phyloP scores from a whole-genome alignment of 805 yeast genomes.

The Candida pini region DNA sequence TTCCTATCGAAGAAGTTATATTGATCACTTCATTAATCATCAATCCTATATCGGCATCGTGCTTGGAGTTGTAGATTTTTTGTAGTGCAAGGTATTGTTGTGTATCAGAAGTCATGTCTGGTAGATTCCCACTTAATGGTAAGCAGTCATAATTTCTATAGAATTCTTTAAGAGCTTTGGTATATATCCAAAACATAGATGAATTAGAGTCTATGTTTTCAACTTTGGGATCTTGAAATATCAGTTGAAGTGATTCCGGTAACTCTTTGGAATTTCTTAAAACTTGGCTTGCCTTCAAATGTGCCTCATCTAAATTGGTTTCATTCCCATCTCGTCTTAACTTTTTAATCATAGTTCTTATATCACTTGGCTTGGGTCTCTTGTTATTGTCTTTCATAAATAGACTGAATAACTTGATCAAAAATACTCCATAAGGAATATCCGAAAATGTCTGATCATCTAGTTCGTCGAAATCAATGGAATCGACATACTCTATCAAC shows the following conservation, averaged over 20 bases:
- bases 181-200: conserved; percentile 56
- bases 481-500: conserved; percentile 42
- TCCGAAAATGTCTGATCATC: conserved; percentile 47
- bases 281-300: conserved; percentile 40
- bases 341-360: conserved; percentile 12
- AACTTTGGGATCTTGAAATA: conserved; percentile 23
- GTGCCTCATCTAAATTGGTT: conserved; percentile 29
- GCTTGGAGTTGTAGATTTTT: conserved; percentile 50
- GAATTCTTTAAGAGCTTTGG: conserved; percentile 49
- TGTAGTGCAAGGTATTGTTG: conserved; percentile 53
- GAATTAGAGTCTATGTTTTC: conserved; percentile 18
- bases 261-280: conserved; percentile 32
- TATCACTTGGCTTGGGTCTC: conserved; percentile 17
- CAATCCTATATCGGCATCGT: conserved; percentile 42
- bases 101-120: conserved; percentile 87
- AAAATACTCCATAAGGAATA: conserved; percentile 63
- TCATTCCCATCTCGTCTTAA: conserved; percentile 23
- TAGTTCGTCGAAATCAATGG: conserved; percentile 42
- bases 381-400: conserved; percentile 30
- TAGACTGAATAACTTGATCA: conserved; percentile 45
- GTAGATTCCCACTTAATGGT: conserved; percentile 72
- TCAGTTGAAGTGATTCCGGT: conserved; percentile 20
- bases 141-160: conserved; percentile 36
- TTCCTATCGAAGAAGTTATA: conserved; percentile 25
- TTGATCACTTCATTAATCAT: conserved; percentile 26